Evolutionary conservation across 2,329 filamentous ascomycete genomes (phyloP).

Genomic region (Penicillium sp.): DNA sequence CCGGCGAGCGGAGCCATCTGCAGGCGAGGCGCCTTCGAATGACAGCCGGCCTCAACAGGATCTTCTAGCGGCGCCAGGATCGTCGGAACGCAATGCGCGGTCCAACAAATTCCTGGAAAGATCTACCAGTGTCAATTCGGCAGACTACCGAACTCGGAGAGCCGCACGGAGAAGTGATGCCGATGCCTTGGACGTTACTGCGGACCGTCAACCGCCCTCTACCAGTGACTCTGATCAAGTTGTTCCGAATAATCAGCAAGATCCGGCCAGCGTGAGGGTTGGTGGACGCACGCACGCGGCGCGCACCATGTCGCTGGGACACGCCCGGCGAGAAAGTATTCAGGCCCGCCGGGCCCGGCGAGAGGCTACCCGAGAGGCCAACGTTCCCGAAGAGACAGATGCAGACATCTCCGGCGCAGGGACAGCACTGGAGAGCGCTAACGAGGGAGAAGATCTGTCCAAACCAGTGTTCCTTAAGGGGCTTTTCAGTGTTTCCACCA

Average conservation of each 20-base stretch:
- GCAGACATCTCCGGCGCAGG: conserved; percentile 65
- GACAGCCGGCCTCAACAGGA: conserved; percentile 69
- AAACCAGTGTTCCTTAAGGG: conserved; percentile 97
- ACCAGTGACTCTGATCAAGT: conserved; percentile 81
- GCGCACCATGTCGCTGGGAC: conserved; percentile 83
- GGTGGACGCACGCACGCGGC: conserved; percentile 63
- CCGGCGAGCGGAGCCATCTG: conserved; percentile 54
- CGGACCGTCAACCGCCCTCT: conserved; percentile 64
- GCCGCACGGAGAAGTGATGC: conserved; percentile 55
- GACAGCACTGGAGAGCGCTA: conserved; percentile 51
- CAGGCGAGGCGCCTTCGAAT: conserved; percentile 59
- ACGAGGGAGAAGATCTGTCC: conserved; percentile 67
- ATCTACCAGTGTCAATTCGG: conserved; percentile 89
- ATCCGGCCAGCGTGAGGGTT: conserved; percentile 46
- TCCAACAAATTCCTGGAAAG: conserved; percentile 72
- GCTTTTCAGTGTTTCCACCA: conserved; percentile 94
- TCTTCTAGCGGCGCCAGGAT: conserved; percentile 70
- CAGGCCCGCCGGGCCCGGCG: conserved; percentile 76
- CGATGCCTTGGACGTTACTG: conserved; percentile 53
- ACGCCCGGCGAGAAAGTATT: conserved; percentile 87
- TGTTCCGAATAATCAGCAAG: conserved; percentile 49
- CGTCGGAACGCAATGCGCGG: conserved; percentile 59
- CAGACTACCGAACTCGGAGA: conserved; percentile 69
- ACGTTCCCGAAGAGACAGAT: conserved; percentile 89
- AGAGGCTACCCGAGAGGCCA: conserved; percentile 70